Percentiles rank a stretch among this genome's conserved stretches.
phyloP scores from a whole-genome alignment of 2,329 filamentous ascomycete species.

The Alternaria sp. region DNA sequence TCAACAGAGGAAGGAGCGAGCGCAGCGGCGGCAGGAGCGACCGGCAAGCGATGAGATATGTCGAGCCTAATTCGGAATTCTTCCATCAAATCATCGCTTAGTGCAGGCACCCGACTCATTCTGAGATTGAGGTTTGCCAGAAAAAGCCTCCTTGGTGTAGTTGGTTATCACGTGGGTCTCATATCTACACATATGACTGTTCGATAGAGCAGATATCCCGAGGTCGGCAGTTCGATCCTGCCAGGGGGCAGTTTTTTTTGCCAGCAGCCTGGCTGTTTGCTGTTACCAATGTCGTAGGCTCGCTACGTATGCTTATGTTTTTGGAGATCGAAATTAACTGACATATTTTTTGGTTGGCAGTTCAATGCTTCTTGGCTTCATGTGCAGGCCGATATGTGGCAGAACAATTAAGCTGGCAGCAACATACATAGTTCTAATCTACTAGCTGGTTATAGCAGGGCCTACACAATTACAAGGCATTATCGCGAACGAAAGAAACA shows the following conservation, averaged over 20 bases:
- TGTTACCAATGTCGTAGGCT: not conserved
- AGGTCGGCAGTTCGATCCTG: conserved; percentile 40
- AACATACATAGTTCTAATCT: not conserved
- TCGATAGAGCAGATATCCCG: conserved; percentile 31
- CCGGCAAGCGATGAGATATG: not conserved
- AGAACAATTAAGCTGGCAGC: not conserved
- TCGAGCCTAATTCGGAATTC: not conserved
- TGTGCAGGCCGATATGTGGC: not conserved
- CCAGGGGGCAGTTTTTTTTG: conserved; percentile 24
- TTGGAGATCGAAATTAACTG: not conserved
- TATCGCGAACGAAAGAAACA: not conserved
- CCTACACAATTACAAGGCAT: not conserved
- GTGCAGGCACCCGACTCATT: too few relatives aligned
- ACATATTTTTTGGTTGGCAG: not conserved
- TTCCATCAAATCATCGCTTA: too few relatives aligned
- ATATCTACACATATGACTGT: conserved; percentile 34
- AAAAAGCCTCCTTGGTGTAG: conserved; percentile 35
- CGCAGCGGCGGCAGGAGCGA: not conserved
- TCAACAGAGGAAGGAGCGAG: not conserved
- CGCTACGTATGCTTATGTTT: not conserved
- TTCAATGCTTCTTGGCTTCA: not conserved
- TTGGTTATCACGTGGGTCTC: conserved; percentile 42
- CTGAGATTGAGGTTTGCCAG: too few relatives aligned
- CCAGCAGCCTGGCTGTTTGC: not conserved
- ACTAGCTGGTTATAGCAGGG: not conserved